Base-by-base conservation (phyloP, 371 early-diverging fungal genomes). In the Haplosporangium sp. region DNA sequence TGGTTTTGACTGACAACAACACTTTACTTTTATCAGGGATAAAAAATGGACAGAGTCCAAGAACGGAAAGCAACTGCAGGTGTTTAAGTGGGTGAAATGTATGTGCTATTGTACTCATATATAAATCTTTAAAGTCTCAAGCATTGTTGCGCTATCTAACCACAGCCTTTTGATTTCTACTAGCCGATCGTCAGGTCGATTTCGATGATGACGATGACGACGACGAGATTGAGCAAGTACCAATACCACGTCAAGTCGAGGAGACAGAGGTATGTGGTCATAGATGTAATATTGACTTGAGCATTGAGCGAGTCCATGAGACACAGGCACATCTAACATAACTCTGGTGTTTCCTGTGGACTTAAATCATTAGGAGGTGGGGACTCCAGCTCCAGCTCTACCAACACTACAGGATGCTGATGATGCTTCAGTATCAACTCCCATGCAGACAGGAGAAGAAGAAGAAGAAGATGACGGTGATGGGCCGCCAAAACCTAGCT, bases 61-160 rank as follows among this genome's bases (percentile, higher is more conserved):
- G 58, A 84, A 79, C 47, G 84, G 87, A 44, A 88, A 86, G 44
- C 83, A 82, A 34, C 70, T 86, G 48, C 84, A 87, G 52, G 85
- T 84, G 39, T 88, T 82, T 67, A 89, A 89, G 69, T 89, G 90
- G 90, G 83, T 88, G 19, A 87, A 86, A 82, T 89, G 90, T 89
- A 85, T 55, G 59, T 35, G 17, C 17, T 27, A 47, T 65, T 34
- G 20, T n/a, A 47, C 48, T 44, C 11, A 44, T 44, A 44, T 44
- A 10, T 44, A 44, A 10, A 44, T 44, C 13, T 44, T 13, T 44
- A 42, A 6, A 44, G 44, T 9, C 44, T 5, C 1, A 44, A 44
- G 44, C 8, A 44, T 10, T 27, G 27, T 27, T 27, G 27, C 44
- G 11, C 44, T 42, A 42, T 42, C 44, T 42, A 42, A 42, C 44